A percentile compares a stretch with the other conserved stretches of the same genome.
These are phyloP conservation scores for Penicillium macrosclerotiorum DNA, from an alignment of 495 filamentous ascomycete genomes.

Conservation along the genomic window DNA sequence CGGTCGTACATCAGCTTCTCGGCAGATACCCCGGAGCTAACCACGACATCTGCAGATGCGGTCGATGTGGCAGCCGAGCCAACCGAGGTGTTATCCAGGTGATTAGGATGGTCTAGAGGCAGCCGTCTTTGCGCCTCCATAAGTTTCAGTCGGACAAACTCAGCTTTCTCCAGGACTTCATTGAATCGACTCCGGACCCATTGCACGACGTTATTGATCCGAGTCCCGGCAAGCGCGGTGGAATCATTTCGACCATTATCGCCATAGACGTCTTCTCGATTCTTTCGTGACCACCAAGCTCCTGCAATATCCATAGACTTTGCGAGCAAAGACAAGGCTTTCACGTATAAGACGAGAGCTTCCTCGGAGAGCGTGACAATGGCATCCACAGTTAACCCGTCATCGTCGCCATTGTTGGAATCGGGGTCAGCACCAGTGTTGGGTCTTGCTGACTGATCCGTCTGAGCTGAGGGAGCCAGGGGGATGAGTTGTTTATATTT, in stretches of 20 bases:
- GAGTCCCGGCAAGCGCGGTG: constrained; percentile 56
- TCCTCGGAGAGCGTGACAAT: constrained; percentile 87
- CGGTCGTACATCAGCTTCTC: constrained; percentile 98
- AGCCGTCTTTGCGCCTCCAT: constrained; percentile 82
- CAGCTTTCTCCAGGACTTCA: constrained; percentile 92
- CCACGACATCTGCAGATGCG: constrained; percentile 63
- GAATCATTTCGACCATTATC: constrained; percentile 47
- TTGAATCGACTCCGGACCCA: constrained; percentile 95
- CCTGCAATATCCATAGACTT: constrained; percentile 97
- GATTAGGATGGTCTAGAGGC: constrained; percentile 79
- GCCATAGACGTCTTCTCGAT: constrained; percentile 58
- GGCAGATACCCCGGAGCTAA: constrained; percentile 76
- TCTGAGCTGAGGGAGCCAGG: constrained; percentile 68
- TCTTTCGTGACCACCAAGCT: constrained; percentile 84
- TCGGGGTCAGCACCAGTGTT: constrained; percentile 36
- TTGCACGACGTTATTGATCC: constrained; percentile 90
- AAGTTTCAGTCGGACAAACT: constrained; percentile 83
- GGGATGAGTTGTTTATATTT: constrained; percentile 97
- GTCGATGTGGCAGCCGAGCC: constrained; percentile 45
- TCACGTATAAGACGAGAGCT: constrained; percentile 93
- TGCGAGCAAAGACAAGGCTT: constrained; percentile 80
- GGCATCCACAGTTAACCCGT: constrained; percentile 74
- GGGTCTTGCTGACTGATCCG: constrained; percentile 40
- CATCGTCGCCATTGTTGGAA: constrained; percentile 30
- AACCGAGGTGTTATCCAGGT: constrained; percentile 72